Conservation (phyloP, 805 yeast genomes). For the Metschnikowia henanensis region DNA sequence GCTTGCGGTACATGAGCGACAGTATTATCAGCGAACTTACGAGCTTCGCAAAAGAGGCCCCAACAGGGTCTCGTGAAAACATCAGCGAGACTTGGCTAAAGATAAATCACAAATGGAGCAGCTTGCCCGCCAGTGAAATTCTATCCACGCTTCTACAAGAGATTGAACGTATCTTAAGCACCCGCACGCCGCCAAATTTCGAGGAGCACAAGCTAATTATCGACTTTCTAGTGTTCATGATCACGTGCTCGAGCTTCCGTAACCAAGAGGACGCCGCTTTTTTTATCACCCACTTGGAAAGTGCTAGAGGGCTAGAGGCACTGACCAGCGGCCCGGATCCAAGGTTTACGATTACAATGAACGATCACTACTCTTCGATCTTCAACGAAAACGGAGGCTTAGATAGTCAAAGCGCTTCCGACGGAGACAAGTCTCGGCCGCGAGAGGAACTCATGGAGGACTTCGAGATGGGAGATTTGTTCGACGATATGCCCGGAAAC, state of each 20-base stretch:
- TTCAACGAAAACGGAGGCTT: slow-evolving; percentile 11
- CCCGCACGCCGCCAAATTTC: neutral
- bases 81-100: slow-evolving; percentile 12
- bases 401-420: slow-evolving; percentile 1
- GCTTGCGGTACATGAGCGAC: neutral
- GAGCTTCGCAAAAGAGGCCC: slow-evolving; percentile 1
- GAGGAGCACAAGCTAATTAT: slow-evolving; percentile 16
- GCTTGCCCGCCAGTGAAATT: slow-evolving; percentile 3
- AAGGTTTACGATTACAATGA: slow-evolving; percentile 11
- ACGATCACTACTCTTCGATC: slow-evolving; percentile 16
- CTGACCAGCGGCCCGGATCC: neutral
- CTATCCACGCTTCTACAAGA: slow-evolving; percentile 8
- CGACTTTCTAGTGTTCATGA: slow-evolving; percentile 13
- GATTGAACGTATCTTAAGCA: slow-evolving; percentile 4
- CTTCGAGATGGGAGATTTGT: slow-evolving; percentile 21
- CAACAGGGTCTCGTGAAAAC: neutral
- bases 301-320: neutral
- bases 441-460: slow-evolving; percentile 16
- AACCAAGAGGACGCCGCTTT: slow-evolving; percentile 2
- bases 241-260: slow-evolving; percentile 4
- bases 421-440: slow-evolving; percentile 5
- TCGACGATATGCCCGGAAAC: slow-evolving; percentile 18
- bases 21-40: slow-evolving; percentile 7
- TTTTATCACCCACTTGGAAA: neutral
- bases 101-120: slow-evolving; percentile 3